Evolutionary conservation across 768 basidiomycete genomes (phyloP), one percentile per base, ranked within the genome.

Genomic region (Termitomyces sp.): DNA sequence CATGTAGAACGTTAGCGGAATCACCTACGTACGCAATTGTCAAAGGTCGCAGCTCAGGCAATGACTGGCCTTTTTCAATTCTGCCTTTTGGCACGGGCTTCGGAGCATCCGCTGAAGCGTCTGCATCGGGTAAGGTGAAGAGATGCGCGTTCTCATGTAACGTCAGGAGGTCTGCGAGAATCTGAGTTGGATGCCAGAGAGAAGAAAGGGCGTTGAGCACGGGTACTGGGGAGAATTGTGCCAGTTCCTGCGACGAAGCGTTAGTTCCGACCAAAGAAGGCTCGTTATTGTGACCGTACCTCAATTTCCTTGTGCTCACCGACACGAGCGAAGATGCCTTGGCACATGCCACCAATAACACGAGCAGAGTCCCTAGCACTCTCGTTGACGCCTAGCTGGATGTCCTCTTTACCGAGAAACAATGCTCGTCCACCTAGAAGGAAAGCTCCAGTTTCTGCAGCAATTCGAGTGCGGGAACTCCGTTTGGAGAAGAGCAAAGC

Each of bases 321-420:
- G 4, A 99, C 95, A 45, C 97, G 88, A 25, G 97, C 96, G 75
- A 98, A 96, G 54, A 98, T 92, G 14, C 95, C 97, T 71, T 98
- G 87, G 56, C 89, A 91, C 95, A 98, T 97, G 4, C 92, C 90
- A 3, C 92, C 89, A 59, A 98, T 84, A 10, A 99, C 92, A 25
- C 87, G 81, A 12, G 92, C 89, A 0, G 90, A 85, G 74, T 99
- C 97, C 40, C 90, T 77, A 4, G 84, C 69, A 29, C 78, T 83
- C 80, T 99, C 97, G 71, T 97, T 99, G 42, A 98, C 95, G 46
- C 96, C 96, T 21, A 99, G 78, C 64, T 99, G 97, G 53, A 98
- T 95, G 68, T 98, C 97, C 2, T 89, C 87, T 46, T 73, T 74
- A 2, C 95, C 95, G 8, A 98, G 77, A 71, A 98, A 99, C 63